These are phyloP conservation scores for Metschnikowia henanensis DNA, from an alignment of 805 yeast species.

Conservation along the genomic window DNA sequence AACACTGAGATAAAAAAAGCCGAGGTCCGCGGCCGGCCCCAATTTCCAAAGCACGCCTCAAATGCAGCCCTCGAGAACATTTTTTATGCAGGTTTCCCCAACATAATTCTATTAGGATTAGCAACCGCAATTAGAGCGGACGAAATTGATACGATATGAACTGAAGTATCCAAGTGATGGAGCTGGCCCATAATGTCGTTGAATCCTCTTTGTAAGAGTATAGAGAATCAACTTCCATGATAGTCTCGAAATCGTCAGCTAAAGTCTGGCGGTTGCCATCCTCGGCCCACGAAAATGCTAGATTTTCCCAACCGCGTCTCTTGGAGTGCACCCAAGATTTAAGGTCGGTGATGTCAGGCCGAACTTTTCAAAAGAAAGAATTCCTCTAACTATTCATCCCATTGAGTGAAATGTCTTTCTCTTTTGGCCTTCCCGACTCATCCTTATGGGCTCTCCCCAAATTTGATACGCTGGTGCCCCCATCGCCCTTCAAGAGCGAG, in stretches of 20 bases:
- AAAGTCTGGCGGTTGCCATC: too few relatives aligned
- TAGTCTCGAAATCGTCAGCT: too few relatives aligned
- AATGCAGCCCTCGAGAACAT: not conserved
- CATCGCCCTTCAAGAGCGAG: conserved; percentile 33
- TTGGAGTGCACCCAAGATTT: conserved; percentile 11
- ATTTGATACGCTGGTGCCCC: conserved; percentile 30
- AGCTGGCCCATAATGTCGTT: too few relatives aligned
- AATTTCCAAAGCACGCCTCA: not conserved
- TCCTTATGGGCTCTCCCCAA: conserved; percentile 33
- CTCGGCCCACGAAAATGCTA: not conserved
- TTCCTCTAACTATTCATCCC: too few relatives aligned
- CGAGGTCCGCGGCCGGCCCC: too few relatives aligned
- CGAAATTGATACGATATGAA: too few relatives aligned
- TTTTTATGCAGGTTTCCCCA: conserved; percentile 10
- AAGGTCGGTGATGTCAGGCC: not conserved
- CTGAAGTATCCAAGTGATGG: too few relatives aligned
- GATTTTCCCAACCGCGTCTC: conserved; percentile 2
- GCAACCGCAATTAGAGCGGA: too few relatives aligned
- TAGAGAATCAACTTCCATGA: too few relatives aligned
- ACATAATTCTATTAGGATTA: conserved; percentile 1
- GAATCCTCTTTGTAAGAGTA: too few relatives aligned
- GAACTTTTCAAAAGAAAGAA: too few relatives aligned
- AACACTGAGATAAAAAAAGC: too few relatives aligned
- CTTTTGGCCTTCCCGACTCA: conserved; percentile 36
- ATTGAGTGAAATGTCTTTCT: conserved; percentile 15